Percentiles rank a stretch among this genome's conserved stretches.
phyloP scores from a whole-genome alignment of 2,329 filamentous ascomycete genomes.

The Sclerotinia subarctica region DNA sequence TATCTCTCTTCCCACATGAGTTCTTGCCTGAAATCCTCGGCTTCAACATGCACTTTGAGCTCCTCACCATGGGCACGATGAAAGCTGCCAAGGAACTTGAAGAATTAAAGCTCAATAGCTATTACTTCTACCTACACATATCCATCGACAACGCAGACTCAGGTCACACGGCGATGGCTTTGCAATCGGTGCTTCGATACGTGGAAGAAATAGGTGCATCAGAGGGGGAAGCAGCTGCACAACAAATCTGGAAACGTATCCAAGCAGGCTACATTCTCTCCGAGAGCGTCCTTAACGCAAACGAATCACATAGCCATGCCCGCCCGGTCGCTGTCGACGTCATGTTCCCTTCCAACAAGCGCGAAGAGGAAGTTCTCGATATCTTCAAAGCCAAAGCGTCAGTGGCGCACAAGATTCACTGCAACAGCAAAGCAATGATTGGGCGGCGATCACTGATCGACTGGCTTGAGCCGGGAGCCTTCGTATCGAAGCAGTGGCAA shows the following conservation, averaged over 20 bases:
- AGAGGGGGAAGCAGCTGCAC: too few relatives aligned
- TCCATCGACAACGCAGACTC: slow-evolving; percentile 50
- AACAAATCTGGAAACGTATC: too few relatives aligned
- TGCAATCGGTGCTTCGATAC: too few relatives aligned
- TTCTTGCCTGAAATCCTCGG: slow-evolving; percentile 51
- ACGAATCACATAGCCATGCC: too few relatives aligned
- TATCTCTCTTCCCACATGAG: slow-evolving; percentile 48
- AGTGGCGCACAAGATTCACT: slow-evolving; percentile 43
- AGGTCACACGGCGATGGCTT: slow-evolving; percentile 44
- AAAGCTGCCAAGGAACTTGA: slow-evolving; percentile 44
- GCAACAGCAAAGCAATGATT: slow-evolving; percentile 41
- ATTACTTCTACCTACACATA: slow-evolving; percentile 51
- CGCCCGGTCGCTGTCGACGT: too few relatives aligned
- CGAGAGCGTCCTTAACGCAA: too few relatives aligned
- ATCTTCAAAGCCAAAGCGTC: slow-evolving; percentile 43
- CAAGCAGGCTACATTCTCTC: too few relatives aligned
- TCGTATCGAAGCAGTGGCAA: slow-evolving; percentile 38
- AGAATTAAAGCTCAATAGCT: slow-evolving; percentile 44
- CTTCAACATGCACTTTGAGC: slow-evolving; percentile 50
- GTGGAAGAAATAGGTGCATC: too few relatives aligned
- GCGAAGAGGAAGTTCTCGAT: slow-evolving; percentile 30
- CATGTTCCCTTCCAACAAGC: slow-evolving; percentile 33
- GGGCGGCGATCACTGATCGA: slow-evolving; percentile 41
- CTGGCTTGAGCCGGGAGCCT: slow-evolving; percentile 43
- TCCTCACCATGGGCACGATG: slow-evolving; percentile 42